Percentiles rank a stretch among this genome's conserved stretches.
Evolutionary conservation across 768 basidiomycete species (phyloP).

Genomic region (Tricholoma furcatifolium): DNA sequence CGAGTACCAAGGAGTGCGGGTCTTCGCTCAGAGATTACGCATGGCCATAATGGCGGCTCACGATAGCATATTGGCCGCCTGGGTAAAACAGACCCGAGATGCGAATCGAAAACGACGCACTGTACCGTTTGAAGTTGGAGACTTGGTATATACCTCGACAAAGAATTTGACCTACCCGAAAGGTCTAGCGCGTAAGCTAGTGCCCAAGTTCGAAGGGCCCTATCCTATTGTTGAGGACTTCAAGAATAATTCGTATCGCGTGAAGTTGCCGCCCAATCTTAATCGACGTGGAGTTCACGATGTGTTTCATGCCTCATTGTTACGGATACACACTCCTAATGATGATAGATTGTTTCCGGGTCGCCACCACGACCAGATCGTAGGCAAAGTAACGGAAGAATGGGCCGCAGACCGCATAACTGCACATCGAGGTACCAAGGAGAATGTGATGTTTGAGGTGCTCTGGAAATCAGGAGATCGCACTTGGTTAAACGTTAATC

Average conservation of each 20-base stretch:
- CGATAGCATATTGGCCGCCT: not conserved
- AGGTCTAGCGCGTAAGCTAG: not conserved
- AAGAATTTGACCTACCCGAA: not conserved
- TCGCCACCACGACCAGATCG: no score
- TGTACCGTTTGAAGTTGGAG: not conserved
- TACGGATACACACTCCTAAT: not conserved
- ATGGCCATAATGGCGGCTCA: no score
- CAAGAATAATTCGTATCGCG: not conserved
- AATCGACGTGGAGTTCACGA: no score
- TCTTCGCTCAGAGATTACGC: not conserved
- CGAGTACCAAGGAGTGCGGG: not conserved
- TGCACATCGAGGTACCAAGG: not conserved
- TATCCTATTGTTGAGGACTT: not conserved
- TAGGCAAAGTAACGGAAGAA: no score
- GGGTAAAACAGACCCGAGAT: not conserved
- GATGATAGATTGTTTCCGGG: not conserved
- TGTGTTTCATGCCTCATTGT: not conserved
- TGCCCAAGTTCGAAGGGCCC: not conserved
- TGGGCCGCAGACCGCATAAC: not conserved
- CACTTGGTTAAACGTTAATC: not conserved
- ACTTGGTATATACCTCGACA: not conserved
- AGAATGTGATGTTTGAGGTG: not conserved
- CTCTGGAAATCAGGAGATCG: not conserved
- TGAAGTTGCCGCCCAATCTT: not conserved
- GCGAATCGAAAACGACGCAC: not conserved